Evolutionary conservation across 768 basidiomycete genomes (phyloP).

Genomic region (Scleroderma citrinum): DNA sequence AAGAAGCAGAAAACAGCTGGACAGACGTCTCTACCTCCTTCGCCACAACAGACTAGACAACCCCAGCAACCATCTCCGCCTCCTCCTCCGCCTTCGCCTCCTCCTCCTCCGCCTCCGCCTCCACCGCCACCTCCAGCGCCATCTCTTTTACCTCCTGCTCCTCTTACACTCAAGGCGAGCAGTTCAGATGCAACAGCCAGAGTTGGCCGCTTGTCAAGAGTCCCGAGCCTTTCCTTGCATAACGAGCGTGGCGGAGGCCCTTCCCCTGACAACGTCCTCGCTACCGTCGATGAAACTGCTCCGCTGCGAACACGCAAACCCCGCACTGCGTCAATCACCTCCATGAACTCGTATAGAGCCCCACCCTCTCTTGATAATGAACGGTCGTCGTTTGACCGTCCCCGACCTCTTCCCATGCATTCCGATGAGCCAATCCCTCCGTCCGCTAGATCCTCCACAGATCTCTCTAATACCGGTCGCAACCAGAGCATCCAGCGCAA

Average conservation of each 20-base stretch:
- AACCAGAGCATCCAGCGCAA: slow-evolving; percentile 26
- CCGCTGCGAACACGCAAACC: slow-evolving; percentile 14
- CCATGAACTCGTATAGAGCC: slow-evolving; percentile 21
- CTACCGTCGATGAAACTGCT: slow-evolving; percentile 16
- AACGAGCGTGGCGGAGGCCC: slow-evolving; percentile 16
- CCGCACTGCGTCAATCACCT: slow-evolving; percentile 23
- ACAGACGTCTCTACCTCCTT: neutral
- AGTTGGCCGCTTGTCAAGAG: slow-evolving; percentile 12
- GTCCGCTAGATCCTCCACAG: slow-evolving; percentile 15
- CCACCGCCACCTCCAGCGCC: neutral
- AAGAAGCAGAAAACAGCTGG: slow-evolving; percentile 18
- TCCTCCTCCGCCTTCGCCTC: neutral
- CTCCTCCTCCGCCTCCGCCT: neutral
- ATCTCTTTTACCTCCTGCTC: slow-evolving; percentile 1
- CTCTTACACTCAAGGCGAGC: slow-evolving; percentile 3
- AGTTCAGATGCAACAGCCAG: slow-evolving; percentile 4
- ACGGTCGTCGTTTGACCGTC: slow-evolving; percentile 14
- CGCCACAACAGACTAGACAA: slow-evolving; percentile 7
- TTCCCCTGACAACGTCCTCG: slow-evolving; percentile 14
- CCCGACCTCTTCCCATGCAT: slow-evolving; percentile 14
- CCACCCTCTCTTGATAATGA: slow-evolving; percentile 22
- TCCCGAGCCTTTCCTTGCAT: slow-evolving; percentile 15
- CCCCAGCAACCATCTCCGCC: neutral
- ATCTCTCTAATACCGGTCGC: slow-evolving; percentile 19
- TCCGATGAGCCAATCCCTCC: slow-evolving; percentile 26